These are phyloP conservation scores for Colletotrichum tofieldiae DNA, from an alignment of 2,329 filamentous ascomycete genomes.

Conservation along the genomic window DNA sequence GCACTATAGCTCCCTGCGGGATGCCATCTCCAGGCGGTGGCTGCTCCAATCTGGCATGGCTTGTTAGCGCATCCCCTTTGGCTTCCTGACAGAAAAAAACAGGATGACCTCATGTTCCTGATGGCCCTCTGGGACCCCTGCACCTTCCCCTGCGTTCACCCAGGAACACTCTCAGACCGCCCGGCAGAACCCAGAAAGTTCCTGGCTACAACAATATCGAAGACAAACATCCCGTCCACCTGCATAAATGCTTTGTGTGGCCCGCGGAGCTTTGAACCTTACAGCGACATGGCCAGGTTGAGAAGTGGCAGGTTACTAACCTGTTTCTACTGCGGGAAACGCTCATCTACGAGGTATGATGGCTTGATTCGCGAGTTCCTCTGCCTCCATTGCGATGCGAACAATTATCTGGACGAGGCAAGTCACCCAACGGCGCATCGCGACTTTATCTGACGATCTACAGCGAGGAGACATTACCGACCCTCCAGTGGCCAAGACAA, in stretches of 20 bases:
- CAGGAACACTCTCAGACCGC: constrained; percentile 48
- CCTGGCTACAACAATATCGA: constrained; percentile 35
- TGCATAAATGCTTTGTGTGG: constrained; percentile 43
- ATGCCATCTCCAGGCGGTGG: background rate
- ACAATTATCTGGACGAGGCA: constrained; percentile 92
- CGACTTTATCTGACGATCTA: background rate
- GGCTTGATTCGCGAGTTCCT: constrained; percentile 76
- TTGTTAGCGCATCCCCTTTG: constrained; percentile 15
- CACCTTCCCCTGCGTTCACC: constrained; percentile 25
- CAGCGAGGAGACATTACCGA: constrained; percentile 93
- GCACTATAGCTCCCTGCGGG: background rate
- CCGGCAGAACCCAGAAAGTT: constrained; percentile 53
- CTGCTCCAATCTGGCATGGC: background rate
- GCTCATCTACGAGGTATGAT: constrained; percentile 73
- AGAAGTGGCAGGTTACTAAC: constrained; percentile 64
- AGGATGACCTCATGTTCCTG: constrained; percentile 39
- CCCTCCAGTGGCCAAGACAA: constrained; percentile 77
- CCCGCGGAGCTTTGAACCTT: constrained; percentile 24
- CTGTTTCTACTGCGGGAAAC: constrained; percentile 89
- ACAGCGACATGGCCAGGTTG: constrained; percentile 59
- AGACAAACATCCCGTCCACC: constrained; percentile 26
- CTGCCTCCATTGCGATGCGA: constrained; percentile 85
- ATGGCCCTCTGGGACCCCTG: constrained; percentile 25
- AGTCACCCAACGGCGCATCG: constrained; percentile 43
- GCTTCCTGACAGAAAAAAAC: constrained; percentile 11